Evolutionary conservation across 2,329 filamentous ascomycete genomes (phyloP), one percentile per base, ranked within the genome.

Genomic region (Alternaria hordeiaustralica): DNA sequence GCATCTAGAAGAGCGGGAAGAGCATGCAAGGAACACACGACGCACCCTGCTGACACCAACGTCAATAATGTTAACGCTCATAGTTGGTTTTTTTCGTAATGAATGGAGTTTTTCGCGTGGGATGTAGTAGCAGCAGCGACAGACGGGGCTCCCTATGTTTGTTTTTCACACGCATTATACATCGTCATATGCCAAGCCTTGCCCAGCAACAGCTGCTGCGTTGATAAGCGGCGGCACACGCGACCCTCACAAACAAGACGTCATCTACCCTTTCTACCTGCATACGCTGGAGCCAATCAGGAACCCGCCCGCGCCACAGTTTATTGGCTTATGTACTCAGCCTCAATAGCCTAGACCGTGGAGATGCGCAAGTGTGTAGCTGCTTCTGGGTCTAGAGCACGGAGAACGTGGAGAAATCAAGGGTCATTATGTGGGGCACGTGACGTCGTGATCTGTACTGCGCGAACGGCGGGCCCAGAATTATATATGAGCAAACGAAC

Each of bases 171-270:
- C 26, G 15, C 28, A 44, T 49, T 49, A 12, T 33, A 41, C 28
- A 43, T 55, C 61, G 64, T 68, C 59, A 61, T 61, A 46, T 25
- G 67, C 60, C 61, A 66, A 70, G 61, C 49, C 25, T 23, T 61
- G 51, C 66, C 63, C 54, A 68, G 63, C 55, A 46, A 6, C 44
- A 36, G 43, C 56, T 13, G 13, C 44, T 59, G 47, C 33, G 55
- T 55, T 58, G 50, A 64, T 55, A 53, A 60, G 62, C 50, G 56
- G 50, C 44, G 56, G 44, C 54, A 55, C 60, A 56, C 45, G 60
- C 64, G 61, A 69, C 44, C 63, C 58, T 66, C 51, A 55, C 55
- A 43, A 61, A 60, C 49, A 60, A 66, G 65, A 73, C 70, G 70
- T 70, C 71, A 73, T 71, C 33, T 26, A 18, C 20, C 33, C 44